Percentiles rank a stretch among this genome's conserved stretches.
These are phyloP conservation scores for Plenodomus tracheiphilus DNA, from an alignment of 2,329 filamentous ascomycete genomes.

Conservation along the genomic window DNA sequence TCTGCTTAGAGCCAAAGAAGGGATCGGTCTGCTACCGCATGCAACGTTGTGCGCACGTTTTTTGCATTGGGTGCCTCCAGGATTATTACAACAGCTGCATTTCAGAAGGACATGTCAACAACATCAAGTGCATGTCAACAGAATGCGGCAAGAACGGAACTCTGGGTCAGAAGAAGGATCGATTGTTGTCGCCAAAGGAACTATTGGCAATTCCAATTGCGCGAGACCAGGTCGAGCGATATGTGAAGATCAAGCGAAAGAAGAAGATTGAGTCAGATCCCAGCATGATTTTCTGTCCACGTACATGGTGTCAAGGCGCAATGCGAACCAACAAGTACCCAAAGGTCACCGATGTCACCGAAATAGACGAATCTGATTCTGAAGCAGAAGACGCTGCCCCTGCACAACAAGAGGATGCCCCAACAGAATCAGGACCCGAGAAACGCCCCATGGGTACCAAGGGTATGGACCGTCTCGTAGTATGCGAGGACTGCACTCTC, in stretches of 20 bases:
- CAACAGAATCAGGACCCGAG: slow-evolving; percentile 15
- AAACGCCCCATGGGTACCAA: slow-evolving; percentile 46
- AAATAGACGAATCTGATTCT: slow-evolving; percentile 45
- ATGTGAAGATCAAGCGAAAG: slow-evolving; percentile 89
- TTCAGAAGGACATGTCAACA: slow-evolving; percentile 76
- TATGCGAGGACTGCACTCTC: slow-evolving; percentile 74
- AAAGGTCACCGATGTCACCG: slow-evolving; percentile 48
- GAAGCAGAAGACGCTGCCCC: slow-evolving; percentile 36
- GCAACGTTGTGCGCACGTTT: slow-evolving; percentile 84
- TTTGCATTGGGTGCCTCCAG: slow-evolving; percentile 83
- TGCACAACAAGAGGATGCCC: slow-evolving; percentile 3
- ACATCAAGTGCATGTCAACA: slow-evolving; percentile 78
- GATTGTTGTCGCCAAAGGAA: slow-evolving; percentile 78
- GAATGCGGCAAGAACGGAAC: slow-evolving; percentile 62
- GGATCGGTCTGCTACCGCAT: slow-evolving; percentile 80
- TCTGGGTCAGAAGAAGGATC: slow-evolving; percentile 52
- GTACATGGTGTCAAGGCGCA: slow-evolving; percentile 89
- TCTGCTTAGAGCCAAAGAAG: slow-evolving; percentile 92
- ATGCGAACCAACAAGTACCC: slow-evolving; percentile 62
- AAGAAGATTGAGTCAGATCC: slow-evolving; percentile 90
- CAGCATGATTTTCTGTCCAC: slow-evolving; percentile 87
- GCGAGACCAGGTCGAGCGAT: slow-evolving; percentile 76
- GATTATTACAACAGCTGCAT: slow-evolving; percentile 92
- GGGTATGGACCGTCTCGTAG: slow-evolving; percentile 69
- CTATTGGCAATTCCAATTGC: slow-evolving; percentile 59